Conservation (phyloP, 2,329 filamentous ascomycete genomes). For the Pseudophaeomoniella oleicola region DNA sequence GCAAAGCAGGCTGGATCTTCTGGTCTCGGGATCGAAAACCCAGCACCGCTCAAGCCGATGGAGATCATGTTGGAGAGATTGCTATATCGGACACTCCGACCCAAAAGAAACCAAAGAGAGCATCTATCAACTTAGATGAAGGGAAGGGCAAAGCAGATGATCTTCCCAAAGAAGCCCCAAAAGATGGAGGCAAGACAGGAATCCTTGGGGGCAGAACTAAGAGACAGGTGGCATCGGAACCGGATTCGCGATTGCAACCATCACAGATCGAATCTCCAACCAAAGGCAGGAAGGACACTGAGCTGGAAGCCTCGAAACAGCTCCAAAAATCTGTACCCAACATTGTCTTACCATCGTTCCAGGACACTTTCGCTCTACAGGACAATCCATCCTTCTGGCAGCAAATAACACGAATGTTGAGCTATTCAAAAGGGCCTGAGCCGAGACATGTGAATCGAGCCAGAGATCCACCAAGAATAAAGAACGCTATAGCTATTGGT, state of each 20-base stretch:
- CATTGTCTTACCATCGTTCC: conserved; percentile 32
- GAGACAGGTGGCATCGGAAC: conserved; percentile 8
- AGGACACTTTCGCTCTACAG: conserved; percentile 28
- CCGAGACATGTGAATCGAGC: conserved; percentile 59
- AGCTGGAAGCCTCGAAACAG: conserved; percentile 12
- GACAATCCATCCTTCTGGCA: conserved; percentile 51
- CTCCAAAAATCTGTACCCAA: conserved; percentile 23
- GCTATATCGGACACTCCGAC: conserved; percentile 11
- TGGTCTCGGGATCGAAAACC: conserved; percentile 14
- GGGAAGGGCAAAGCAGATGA: conserved; percentile 7
- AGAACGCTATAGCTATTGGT: conserved; percentile 80
- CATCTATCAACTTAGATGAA: conserved; percentile 13
- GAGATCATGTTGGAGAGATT: conserved; percentile 10
- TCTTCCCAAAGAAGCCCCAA: conserved; percentile 14
- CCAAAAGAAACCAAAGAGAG: conserved; percentile 13
- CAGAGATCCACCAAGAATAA: conserved; percentile 56
- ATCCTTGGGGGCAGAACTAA: conserved; percentile 9
- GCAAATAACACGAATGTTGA: conserved; percentile 28
- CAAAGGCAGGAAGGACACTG: conserved; percentile 6
- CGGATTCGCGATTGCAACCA: conserved; percentile 15
- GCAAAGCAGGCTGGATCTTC: conserved; percentile 12
- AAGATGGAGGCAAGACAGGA: conserved; percentile 16
- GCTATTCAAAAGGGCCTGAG: conserved; percentile 39
- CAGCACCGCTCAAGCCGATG: conserved; percentile 3
- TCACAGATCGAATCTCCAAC: conserved; percentile 7